These are phyloP conservation scores for Aureobasidium sp. DNA, from an alignment of 2,329 filamentous ascomycete species.

Conservation along the genomic window DNA sequence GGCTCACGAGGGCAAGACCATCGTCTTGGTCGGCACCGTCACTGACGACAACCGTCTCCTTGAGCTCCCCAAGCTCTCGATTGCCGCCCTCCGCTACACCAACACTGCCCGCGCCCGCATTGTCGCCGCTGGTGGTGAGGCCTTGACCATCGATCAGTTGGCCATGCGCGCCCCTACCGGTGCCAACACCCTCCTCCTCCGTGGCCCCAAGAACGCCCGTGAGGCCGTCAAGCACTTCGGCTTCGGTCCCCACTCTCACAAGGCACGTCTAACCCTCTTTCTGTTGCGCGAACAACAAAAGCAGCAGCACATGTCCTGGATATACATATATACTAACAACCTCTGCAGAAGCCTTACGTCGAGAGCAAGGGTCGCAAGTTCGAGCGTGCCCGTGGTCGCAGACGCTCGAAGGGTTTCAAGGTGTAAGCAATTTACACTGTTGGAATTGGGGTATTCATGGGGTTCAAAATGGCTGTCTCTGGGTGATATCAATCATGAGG, in stretches of 20 bases:
- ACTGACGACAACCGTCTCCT: slow-evolving; percentile 96
- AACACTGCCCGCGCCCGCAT: slow-evolving; percentile 92
- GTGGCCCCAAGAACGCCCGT: slow-evolving; percentile 95
- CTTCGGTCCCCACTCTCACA: slow-evolving; percentile 95
- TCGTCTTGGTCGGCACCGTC: slow-evolving; percentile 90
- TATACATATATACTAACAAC: slow-evolving; percentile 18
- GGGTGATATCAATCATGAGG: slow-evolving; percentile 16
- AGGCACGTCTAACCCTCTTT: slow-evolving; percentile 51
- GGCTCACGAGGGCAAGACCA: slow-evolving; percentile 66
- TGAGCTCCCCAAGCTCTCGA: slow-evolving; percentile 80
- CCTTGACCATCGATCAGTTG: slow-evolving; percentile 93
- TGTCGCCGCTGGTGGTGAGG: slow-evolving; percentile 85
- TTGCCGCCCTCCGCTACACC: slow-evolving; percentile 95
- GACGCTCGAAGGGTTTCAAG: slow-evolving; percentile 99
- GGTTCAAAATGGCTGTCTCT: slow-evolving; percentile 18
- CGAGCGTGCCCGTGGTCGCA: slow-evolving; percentile 97
- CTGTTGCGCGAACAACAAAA: not conserved
- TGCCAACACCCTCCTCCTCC: slow-evolving; percentile 92
- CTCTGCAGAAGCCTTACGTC: slow-evolving; percentile 79
- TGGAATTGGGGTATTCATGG: slow-evolving; percentile 13
- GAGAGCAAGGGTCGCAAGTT: slow-evolving; percentile 99
- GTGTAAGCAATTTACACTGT: slow-evolving; percentile 57
- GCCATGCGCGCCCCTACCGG: slow-evolving; percentile 92
- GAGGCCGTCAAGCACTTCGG: slow-evolving; percentile 99
- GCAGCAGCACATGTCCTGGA: not conserved